Evolutionary conservation across 2,329 filamentous ascomycete genomes (phyloP).

Genomic region (Chaetomium globosum): DNA sequence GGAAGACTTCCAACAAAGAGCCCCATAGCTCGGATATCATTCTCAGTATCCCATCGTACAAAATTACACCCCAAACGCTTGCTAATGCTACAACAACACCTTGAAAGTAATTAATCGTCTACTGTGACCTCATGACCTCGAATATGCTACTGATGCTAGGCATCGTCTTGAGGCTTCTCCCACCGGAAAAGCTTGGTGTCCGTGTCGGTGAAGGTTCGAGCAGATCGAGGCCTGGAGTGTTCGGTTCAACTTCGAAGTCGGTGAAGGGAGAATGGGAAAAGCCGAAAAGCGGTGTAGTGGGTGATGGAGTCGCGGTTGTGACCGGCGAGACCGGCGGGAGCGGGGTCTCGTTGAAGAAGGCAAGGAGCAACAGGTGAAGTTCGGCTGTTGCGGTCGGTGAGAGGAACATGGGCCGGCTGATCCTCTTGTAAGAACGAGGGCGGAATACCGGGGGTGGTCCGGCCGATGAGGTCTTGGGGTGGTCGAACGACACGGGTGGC

Average conservation of each 20-base stretch:
- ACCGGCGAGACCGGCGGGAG: slow-evolving; percentile 26
- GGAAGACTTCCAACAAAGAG: slow-evolving; percentile 6
- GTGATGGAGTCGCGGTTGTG: slow-evolving; percentile 33
- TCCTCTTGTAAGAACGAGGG: slow-evolving; percentile 35
- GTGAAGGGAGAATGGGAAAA: slow-evolving; percentile 30
- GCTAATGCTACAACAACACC: slow-evolving; percentile 12
- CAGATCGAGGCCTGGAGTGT: slow-evolving; percentile 32
- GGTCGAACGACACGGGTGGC: slow-evolving; percentile 11
- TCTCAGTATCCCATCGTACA: slow-evolving; percentile 19
- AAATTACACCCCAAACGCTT: slow-evolving; percentile 15
- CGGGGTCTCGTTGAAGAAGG: slow-evolving; percentile 33
- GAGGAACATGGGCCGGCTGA: slow-evolving; percentile 35
- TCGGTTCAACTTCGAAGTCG: slow-evolving; percentile 28
- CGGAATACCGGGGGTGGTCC: slow-evolving; percentile 19
- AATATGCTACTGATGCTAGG: slow-evolving; percentile 37
- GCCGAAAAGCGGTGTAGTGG: slow-evolving; percentile 31
- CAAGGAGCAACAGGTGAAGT: slow-evolving; percentile 33
- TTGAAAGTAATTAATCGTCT: slow-evolving; percentile 4
- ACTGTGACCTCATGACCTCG: slow-evolving; percentile 34
- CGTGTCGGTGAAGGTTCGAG: slow-evolving; percentile 35
- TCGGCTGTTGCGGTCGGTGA: slow-evolving; percentile 37
- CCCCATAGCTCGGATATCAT: slow-evolving; percentile 26
- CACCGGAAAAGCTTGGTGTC: slow-evolving; percentile 23
- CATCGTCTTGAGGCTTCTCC: slow-evolving; percentile 25
- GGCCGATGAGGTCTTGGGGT: slow-evolving; percentile 10